Base-by-base conservation (phyloP, 768 basidiomycete genomes). In the Lyophyllum shimeji region DNA sequence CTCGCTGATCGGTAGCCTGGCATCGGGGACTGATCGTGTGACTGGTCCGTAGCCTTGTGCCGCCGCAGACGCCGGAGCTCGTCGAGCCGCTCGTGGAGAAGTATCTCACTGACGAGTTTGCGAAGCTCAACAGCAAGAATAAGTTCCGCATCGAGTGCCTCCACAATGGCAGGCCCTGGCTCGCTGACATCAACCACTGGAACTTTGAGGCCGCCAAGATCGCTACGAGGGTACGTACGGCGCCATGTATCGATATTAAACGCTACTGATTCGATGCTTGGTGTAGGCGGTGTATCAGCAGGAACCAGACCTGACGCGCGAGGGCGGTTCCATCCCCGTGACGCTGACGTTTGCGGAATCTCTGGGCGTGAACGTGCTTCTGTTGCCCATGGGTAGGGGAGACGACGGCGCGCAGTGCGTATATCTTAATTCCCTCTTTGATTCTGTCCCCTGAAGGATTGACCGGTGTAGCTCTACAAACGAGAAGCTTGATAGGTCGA, bases 241-340 rank as follows among this genome's bases (percentile, higher is more conserved):
- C 42, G 7, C 8, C 34, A 3, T 17, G 7, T 17, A 3, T 13
- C 12, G 11, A 12, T n/a, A n/a, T n/a, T n/a, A n/a, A n/a, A n/a
- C n/a, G n/a, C n/a, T 20, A 13, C 39, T 47, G 12, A 58, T 53
- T 29, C 33, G 47, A 15, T 21, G 18, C n/a, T n/a, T 17, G 37
- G n/a, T n/a, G 39, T 17, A 81, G 79, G 69, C 68, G n/a, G 66
- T 95, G 8, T 95, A 93, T 73, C 76, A 82, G 45, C 79, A 80
- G 66, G 82, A 83, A 5, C 94, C 94, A 0, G 91, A 95, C 67
- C 75, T 88, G 56, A 94, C 89, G 1, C 84, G 93, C 40, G 94
- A 96, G 69, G 93, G 93, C n/a, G 95, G 95, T 4, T 93, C 92
- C 6, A 95, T 95, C 59, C 95, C 95, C 0, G 91, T 96, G 27